A percentile compares a stretch with the other conserved stretches of the same genome.
These are phyloP conservation scores for Coniochaeta ligniaria DNA, from an alignment of 2,329 filamentous ascomycete genomes.

Conservation along the genomic window DNA sequence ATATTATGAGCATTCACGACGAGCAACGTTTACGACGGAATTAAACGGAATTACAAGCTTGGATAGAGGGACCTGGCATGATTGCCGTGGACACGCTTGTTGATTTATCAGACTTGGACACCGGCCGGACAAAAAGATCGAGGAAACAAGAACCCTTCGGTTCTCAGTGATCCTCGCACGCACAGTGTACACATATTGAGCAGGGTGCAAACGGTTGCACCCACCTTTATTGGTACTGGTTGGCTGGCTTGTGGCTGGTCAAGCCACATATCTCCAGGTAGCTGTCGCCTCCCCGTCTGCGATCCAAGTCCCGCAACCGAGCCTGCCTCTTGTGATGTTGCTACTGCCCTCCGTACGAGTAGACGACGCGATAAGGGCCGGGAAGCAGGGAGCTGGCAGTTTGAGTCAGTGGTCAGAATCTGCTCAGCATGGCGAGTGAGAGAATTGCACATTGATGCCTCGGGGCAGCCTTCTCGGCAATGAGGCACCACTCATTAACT, in stretches of 20 bases:
- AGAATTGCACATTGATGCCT: neutral
- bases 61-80: neutral
- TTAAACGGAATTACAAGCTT: neutral
- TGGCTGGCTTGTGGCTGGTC: neutral
- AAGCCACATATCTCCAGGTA: neutral
- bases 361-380: neutral
- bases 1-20: neutral
- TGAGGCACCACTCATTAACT: neutral
- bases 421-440: neutral
- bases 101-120: neutral
- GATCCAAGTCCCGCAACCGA: too few species aligned
- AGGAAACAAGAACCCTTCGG: neutral
- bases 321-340: too few species aligned
- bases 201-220: neutral
- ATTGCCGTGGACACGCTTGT: neutral
- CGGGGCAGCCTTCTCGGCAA: neutral
- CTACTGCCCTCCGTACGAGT: neutral
- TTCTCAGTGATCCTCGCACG: neutral
- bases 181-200: neutral
- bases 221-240: neutral
- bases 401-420: neutral
- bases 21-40: neutral
- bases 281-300: too few species aligned
- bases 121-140: neutral
- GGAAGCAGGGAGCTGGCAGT: neutral